Percentiles rank a stretch among this genome's conserved stretches.
phyloP scores from a whole-genome alignment of 768 basidiomycete species.

The Austroboletus festivus region DNA sequence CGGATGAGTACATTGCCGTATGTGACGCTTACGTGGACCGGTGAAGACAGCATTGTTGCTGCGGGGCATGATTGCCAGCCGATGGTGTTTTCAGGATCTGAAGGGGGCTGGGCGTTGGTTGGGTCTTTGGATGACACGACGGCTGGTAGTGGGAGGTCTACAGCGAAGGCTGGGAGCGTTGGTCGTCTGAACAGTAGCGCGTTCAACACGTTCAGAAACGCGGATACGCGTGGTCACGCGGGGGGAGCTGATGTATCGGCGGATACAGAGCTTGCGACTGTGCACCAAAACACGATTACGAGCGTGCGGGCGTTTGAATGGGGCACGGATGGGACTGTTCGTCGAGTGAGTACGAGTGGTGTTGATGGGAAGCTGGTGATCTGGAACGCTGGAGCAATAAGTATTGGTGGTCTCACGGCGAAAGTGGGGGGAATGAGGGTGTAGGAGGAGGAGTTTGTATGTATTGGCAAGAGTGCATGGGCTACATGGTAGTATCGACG shows the following conservation, averaged over 20 bases:
- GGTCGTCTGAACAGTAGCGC: constrained; percentile 90
- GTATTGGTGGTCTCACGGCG: constrained; percentile 39
- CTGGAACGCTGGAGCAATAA: constrained; percentile 74
- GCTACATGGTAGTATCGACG: constrained; percentile 20
- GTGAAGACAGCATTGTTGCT: constrained; percentile 78
- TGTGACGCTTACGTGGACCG: constrained; percentile 82
- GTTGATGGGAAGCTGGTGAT: constrained; percentile 92
- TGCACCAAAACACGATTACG: constrained; percentile 99
- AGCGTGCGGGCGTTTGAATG: constrained; percentile 72
- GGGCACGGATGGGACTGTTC: constrained; percentile 52
- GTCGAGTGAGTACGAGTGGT: constrained; percentile 83
- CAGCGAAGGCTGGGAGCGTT: constrained; percentile 41
- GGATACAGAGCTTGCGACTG: constrained; percentile 79
- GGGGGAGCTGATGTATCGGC: constrained; percentile 32
- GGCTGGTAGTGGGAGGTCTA: constrained; percentile 34
- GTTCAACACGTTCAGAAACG: constrained; percentile 90
- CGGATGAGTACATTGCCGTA: constrained; percentile 76
- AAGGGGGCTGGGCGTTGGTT: constrained; percentile 72
- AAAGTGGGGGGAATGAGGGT: constrained; percentile 48
- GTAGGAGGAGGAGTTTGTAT: constrained; percentile 24
- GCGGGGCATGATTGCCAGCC: constrained; percentile 99
- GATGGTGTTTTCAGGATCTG: constrained; percentile 73
- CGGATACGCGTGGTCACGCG: constrained; percentile 67
- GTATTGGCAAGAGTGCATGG: no score
- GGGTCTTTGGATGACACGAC: constrained; percentile 86